These are phyloP conservation scores for Aureobasidium sp. DNA, from an alignment of 2,329 filamentous ascomycete species.

Conservation along the genomic window DNA sequence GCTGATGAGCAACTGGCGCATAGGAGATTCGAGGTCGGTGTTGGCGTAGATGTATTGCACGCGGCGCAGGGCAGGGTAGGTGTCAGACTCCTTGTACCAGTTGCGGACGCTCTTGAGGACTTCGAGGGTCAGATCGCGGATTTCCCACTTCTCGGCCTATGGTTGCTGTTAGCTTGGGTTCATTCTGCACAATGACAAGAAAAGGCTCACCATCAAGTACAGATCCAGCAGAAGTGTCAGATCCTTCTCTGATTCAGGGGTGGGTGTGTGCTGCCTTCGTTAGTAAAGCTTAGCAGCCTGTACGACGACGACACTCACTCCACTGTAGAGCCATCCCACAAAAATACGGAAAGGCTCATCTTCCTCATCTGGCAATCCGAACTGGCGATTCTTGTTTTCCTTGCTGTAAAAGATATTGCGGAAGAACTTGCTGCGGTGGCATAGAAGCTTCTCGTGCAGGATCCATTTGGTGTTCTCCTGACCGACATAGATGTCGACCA, in stretches of 20 bases:
- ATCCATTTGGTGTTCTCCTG: conserved; percentile 48
- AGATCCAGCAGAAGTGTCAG: conserved; percentile 46
- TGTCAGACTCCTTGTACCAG: conserved; percentile 47
- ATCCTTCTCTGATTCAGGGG: conserved; percentile 44
- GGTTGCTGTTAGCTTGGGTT: background rate
- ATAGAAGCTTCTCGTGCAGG: conserved; percentile 50
- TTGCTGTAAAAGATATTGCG: conserved; percentile 42
- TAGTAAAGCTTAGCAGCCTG: no score
- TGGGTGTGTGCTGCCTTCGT: conserved; percentile 30
- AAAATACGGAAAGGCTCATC: conserved; percentile 45
- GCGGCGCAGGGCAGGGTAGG: conserved; percentile 45
- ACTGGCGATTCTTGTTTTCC: conserved; percentile 29
- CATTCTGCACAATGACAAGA: background rate
- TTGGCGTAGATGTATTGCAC: conserved; percentile 49
- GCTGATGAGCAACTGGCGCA: conserved; percentile 44
- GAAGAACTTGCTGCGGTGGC: conserved; percentile 49
- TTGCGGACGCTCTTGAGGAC: conserved; percentile 43
- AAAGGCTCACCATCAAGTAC: conserved; percentile 40
- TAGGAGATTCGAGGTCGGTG: conserved; percentile 40
- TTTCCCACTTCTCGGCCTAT: conserved; percentile 42
- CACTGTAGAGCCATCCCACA: conserved; percentile 48
- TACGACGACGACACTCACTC: conserved; percentile 9
- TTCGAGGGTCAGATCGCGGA: conserved; percentile 40
- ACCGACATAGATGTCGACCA: conserved; percentile 52
- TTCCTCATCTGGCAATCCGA: conserved; percentile 47